A percentile compares a stretch with the other conserved stretches of the same genome.
phyloP scores from a whole-genome alignment of 345 rosid genomes.

The Iberis pinnata region DNA sequence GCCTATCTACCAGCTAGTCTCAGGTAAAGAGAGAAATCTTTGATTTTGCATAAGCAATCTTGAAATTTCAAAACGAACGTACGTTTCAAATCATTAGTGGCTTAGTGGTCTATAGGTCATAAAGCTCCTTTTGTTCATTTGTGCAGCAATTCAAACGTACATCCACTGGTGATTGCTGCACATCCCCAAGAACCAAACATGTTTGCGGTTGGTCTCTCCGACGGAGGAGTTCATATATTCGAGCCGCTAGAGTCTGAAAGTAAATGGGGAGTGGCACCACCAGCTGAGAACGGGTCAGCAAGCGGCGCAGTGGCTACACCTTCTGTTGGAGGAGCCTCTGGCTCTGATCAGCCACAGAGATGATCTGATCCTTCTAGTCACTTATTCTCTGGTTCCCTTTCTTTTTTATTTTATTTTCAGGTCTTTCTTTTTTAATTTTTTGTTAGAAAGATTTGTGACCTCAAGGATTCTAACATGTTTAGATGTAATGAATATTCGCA shows the following conservation, averaged over 20 bases:
- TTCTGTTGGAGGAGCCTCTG: conserved; percentile 73
- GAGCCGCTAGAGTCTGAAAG: conserved; percentile 94
- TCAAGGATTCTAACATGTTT: conserved; percentile 28
- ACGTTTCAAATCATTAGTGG: too few relatives aligned
- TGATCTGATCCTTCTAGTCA: conserved; percentile 31
- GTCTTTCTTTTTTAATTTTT: not conserved
- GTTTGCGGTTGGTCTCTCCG: conserved; percentile 88
- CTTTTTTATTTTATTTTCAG: not conserved
- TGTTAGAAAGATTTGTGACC: conserved; percentile 22
- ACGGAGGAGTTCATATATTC: conserved; percentile 89
- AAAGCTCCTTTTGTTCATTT: conserved; percentile 2
- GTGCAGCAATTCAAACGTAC: conserved; percentile 63
- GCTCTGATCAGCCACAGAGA: conserved; percentile 81
- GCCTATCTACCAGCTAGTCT: conserved; percentile 71
- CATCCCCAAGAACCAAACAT: conserved; percentile 94
- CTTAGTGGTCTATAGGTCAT: too few relatives aligned
- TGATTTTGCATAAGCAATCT: not conserved
- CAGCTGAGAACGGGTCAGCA: conserved; percentile 77
- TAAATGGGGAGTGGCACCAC: conserved; percentile 91
- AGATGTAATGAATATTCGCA: conserved; percentile 25
- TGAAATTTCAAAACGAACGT: not conserved
- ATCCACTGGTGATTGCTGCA: conserved; percentile 90
- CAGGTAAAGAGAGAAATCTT: conserved; percentile 43
- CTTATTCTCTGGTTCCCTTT: conserved; percentile 6
- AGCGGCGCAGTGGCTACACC: conserved; percentile 53